These are phyloP conservation scores for Keithomyces neogunnii DNA, from an alignment of 2,329 filamentous ascomycete genomes.

Conservation along the genomic window DNA sequence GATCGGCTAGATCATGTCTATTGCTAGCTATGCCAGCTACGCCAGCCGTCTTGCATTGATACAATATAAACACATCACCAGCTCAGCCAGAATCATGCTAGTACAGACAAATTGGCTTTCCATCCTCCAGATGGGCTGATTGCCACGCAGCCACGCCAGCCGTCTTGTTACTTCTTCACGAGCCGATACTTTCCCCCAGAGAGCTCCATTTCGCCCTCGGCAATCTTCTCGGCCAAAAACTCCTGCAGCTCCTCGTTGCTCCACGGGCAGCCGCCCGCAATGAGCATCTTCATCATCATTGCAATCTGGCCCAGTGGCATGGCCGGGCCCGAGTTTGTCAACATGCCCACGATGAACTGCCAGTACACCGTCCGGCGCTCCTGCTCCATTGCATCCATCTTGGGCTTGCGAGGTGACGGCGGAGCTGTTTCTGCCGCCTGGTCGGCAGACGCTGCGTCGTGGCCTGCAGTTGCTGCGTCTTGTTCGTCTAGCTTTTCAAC, in stretches of 20 bases:
- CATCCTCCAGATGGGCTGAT: too few species aligned
- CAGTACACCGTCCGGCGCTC: slow-evolving; percentile 63
- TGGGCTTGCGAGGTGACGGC: slow-evolving; percentile 40
- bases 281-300: slow-evolving; percentile 92
- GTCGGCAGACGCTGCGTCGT: slow-evolving; percentile 19
- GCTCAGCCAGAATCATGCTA: too few species aligned
- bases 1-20: too few species aligned
- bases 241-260: slow-evolving; percentile 80
- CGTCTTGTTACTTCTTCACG: slow-evolving; percentile 46
- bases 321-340: slow-evolving; percentile 75
- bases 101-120: too few species aligned
- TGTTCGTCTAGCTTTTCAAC: slow-evolving; percentile 48
- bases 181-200: slow-evolving; percentile 63
- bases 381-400: slow-evolving; percentile 55
- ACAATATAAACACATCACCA: too few species aligned
- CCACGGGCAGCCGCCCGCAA: slow-evolving; percentile 82
- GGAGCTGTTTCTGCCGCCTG: slow-evolving; percentile 16
- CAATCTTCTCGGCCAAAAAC: slow-evolving; percentile 73
- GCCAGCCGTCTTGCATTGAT: too few species aligned
- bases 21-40: too few species aligned
- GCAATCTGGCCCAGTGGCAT: slow-evolving; percentile 77
- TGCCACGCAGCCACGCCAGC: not conserved
- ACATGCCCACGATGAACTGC: slow-evolving; percentile 89
- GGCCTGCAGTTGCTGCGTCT: slow-evolving; percentile 18
- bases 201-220: slow-evolving; percentile 59